phyloP scores from a whole-genome alignment of 108 stramenopile genomes.

The Aurantiochytrium sp. region DNA sequence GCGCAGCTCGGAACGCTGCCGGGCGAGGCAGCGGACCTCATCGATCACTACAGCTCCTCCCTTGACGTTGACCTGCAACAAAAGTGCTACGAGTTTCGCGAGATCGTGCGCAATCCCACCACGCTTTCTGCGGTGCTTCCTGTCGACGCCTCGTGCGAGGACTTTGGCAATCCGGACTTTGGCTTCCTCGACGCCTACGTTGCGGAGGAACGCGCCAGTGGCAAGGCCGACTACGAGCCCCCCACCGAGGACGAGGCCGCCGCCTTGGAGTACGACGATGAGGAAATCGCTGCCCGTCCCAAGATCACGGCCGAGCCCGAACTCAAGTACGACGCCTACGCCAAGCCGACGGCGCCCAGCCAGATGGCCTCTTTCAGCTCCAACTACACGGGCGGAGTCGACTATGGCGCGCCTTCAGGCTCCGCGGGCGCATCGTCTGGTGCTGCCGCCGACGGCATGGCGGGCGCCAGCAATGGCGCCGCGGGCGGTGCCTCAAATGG shows the following conservation, averaged over 20 bases:
- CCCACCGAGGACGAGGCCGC: conserved; percentile 53
- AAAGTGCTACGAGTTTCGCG: conserved; percentile 84
- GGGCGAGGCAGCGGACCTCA: conserved; percentile 68
- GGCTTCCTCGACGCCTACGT: conserved; percentile 81
- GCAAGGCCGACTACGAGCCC: conserved; percentile 73
- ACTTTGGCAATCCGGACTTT: conserved; percentile 73
- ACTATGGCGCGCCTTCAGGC: background rate
- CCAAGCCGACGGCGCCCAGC: conserved; percentile 67
- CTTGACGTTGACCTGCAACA: conserved; percentile 79
- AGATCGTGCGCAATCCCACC: conserved; percentile 56
- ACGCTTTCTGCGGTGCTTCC: conserved; percentile 82
- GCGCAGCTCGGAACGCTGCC: conserved; percentile 86
- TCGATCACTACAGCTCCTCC: conserved; percentile 79
- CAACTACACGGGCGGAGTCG: conserved; percentile 13
- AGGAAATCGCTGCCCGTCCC: conserved; percentile 37
- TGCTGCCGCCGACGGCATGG: background rate
- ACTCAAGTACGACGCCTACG: conserved; percentile 86
- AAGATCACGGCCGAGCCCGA: conserved; percentile 45
- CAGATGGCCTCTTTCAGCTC: conserved; percentile 40
- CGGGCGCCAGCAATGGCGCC: background rate
- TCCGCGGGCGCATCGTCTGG: background rate
- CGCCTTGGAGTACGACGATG: conserved; percentile 75
- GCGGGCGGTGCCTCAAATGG: background rate
- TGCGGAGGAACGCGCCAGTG: conserved; percentile 70
- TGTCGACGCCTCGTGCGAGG: conserved; percentile 86